phyloP scores from a whole-genome alignment of 1,284 basidiomycete species.

The Xerocomus amazonicus region DNA sequence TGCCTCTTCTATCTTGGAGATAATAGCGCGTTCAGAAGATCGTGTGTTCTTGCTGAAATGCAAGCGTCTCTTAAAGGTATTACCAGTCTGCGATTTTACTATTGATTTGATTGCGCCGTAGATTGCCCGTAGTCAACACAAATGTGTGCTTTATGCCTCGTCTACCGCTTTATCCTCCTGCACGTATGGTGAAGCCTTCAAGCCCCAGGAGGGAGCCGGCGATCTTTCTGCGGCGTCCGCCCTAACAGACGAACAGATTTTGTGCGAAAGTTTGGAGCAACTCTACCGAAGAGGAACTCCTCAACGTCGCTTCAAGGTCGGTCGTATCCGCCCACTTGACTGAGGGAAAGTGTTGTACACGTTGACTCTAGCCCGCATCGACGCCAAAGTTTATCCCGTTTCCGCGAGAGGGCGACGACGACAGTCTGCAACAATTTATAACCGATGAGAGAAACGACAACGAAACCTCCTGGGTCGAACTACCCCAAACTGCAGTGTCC shows the following conservation, averaged over 20 bases:
- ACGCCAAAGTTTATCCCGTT: slow-evolving; percentile 7
- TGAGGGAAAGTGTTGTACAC: slow-evolving; percentile 1
- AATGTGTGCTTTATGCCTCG: slow-evolving; percentile 19
- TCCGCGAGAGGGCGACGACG: slow-evolving; percentile 20
- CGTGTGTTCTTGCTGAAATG: slow-evolving; percentile 43
- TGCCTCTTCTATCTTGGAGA: slow-evolving; percentile 46
- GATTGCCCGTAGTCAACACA: slow-evolving; percentile 23
- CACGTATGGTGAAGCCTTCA: neutral
- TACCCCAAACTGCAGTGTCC: slow-evolving; percentile 10
- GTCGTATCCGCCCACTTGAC: slow-evolving; percentile 12
- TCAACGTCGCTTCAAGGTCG: slow-evolving; percentile 51
- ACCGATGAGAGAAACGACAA: slow-evolving; percentile 7
- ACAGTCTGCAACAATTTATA: slow-evolving; percentile 17
- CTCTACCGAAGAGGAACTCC: slow-evolving; percentile 44
- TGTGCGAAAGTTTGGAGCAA: slow-evolving; percentile 46
- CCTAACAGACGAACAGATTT: slow-evolving; percentile 36
- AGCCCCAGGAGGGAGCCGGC: slow-evolving; percentile 10
- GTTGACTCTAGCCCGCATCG: slow-evolving; percentile 14
- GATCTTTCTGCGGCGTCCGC: slow-evolving; percentile 12
- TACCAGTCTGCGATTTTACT: slow-evolving; percentile 7
- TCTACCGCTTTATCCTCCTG: slow-evolving; percentile 18
- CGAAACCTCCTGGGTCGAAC: slow-evolving; percentile 18
- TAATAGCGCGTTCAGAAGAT: slow-evolving; percentile 52
- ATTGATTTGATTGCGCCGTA: slow-evolving; percentile 21
- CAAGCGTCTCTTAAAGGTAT: slow-evolving; percentile 48